A percentile compares a stretch with the other conserved stretches of the same genome.
Evolutionary conservation across 345 rosid genomes (phyloP).

Genomic region (Salix exigua): DNA sequence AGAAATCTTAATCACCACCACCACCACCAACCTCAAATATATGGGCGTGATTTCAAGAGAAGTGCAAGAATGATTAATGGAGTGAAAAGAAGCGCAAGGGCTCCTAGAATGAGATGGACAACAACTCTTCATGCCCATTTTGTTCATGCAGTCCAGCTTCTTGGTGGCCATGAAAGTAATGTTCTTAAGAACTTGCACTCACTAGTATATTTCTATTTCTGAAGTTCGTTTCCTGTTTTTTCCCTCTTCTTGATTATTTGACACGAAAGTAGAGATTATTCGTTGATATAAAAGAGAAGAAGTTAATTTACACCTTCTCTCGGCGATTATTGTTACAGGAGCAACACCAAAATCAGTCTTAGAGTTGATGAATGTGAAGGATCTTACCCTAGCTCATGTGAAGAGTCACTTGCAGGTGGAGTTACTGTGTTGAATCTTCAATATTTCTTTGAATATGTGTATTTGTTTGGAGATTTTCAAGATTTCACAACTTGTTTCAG

Average conservation of each 20-base stretch:
- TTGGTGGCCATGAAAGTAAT: constrained; percentile 96
- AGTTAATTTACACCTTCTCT: background rate
- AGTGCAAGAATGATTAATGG: constrained; percentile 43
- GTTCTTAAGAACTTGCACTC: background rate
- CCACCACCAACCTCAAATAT: constrained; percentile 58
- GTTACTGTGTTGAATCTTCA: constrained; percentile 18
- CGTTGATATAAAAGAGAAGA: background rate
- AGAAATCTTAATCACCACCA: constrained; percentile 30
- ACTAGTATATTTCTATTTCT: background rate
- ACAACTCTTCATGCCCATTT: constrained; percentile 90
- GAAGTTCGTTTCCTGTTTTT: background rate
- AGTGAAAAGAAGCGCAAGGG: constrained; percentile 65
- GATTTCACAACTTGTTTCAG: constrained; percentile 15
- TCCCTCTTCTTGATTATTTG: background rate
- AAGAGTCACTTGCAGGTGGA: constrained; percentile 99
- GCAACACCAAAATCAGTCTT: constrained; percentile 97
- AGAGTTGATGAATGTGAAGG: constrained; percentile 98
- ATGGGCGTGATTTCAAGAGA: constrained; percentile 78
- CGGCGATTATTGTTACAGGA: constrained; percentile 40
- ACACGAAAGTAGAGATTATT: background rate
- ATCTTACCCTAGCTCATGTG: constrained; percentile 99
- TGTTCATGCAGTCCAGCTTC: constrained; percentile 94
- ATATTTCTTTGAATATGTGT: constrained; percentile 17
- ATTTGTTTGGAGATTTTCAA: constrained; percentile 1
- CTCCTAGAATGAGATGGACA: constrained; percentile 99